Percentiles rank a stretch among this genome's conserved stretches.
Evolutionary conservation across 306 rosid genomes (phyloP).

Genomic region (Rubus idaeus): DNA sequence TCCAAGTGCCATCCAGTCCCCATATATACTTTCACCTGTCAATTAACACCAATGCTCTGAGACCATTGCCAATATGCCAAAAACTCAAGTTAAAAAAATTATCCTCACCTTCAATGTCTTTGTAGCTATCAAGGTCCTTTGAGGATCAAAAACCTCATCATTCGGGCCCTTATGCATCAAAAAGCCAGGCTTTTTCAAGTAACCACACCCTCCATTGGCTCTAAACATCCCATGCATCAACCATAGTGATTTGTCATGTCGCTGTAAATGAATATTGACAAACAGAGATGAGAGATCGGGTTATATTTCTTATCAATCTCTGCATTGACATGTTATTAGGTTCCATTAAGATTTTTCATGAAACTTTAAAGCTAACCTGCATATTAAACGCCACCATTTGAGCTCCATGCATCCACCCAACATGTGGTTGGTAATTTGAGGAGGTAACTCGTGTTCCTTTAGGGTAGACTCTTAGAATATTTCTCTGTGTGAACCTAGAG

Average conservation of each 20-base stretch:
- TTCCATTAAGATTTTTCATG: neutral
- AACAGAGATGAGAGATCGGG: neutral
- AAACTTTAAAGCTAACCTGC: conserved; percentile 63
- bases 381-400: conserved; percentile 95
- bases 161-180: conserved; percentile 44
- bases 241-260: conserved; percentile 74
- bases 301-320: neutral
- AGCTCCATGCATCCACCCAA: conserved; percentile 94
- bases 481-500: conserved; percentile 74
- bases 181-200: conserved; percentile 69
- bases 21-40: conserved; percentile 70
- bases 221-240: conserved; percentile 89
- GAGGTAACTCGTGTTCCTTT: conserved; percentile 82
- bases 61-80: conserved; percentile 23
- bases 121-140: conserved; percentile 40
- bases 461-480: conserved; percentile 79
- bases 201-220: conserved; percentile 90
- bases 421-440: conserved; percentile 73
- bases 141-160: conserved; percentile 65
- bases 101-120: conserved; percentile 66
- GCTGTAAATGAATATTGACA: conserved; percentile 40
- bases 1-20: conserved; percentile 58
- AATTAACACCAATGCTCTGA: conserved; percentile 20
- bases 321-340: neutral
- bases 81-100: neutral